Evolutionary conservation across 2,329 filamentous ascomycete genomes (phyloP).

Genomic region (Fusarium odoratissimum): DNA sequence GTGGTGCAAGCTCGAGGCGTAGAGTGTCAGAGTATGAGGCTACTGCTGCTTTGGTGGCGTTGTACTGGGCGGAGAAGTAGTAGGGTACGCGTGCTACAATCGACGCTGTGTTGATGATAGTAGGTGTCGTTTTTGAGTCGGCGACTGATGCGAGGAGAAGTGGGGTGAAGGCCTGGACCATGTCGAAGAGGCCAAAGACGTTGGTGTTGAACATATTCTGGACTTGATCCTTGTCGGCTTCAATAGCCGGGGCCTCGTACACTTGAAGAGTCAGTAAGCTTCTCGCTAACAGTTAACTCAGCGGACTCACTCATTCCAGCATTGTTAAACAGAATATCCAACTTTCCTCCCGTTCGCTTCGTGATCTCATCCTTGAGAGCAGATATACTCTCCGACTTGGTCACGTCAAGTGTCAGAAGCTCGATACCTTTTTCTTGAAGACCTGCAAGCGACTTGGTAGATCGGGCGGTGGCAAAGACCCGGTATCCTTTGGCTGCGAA

Average conservation of each 20-base stretch:
- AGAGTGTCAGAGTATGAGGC: constrained; percentile 20
- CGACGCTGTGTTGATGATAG: constrained; percentile 12
- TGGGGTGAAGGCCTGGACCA: constrained; percentile 9
- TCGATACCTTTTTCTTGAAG: constrained; percentile 16
- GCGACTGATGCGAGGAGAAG: background rate
- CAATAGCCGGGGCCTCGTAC: constrained; percentile 20
- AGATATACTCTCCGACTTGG: background rate
- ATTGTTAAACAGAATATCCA: constrained; percentile 21
- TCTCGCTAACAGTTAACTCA: fast-evolving
- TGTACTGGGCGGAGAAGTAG: constrained; percentile 7
- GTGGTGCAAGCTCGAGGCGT: background rate
- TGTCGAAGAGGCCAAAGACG: constrained; percentile 5
- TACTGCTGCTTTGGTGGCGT: constrained; percentile 23
- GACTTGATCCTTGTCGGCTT: background rate
- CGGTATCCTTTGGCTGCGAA: constrained; percentile 12
- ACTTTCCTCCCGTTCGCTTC: background rate
- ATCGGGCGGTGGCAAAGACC: constrained; percentile 19
- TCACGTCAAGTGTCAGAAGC: constrained; percentile 10
- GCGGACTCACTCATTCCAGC: constrained; percentile 2
- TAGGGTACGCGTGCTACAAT: background rate
- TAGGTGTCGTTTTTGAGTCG: background rate
- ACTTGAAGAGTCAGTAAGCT: background rate
- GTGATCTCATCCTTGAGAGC: background rate
- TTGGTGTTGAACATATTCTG: background rate
- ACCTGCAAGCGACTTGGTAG: background rate